Evolutionary conservation across 805 yeast species (phyloP).

Genomic region (Myxozyma neglecta): DNA sequence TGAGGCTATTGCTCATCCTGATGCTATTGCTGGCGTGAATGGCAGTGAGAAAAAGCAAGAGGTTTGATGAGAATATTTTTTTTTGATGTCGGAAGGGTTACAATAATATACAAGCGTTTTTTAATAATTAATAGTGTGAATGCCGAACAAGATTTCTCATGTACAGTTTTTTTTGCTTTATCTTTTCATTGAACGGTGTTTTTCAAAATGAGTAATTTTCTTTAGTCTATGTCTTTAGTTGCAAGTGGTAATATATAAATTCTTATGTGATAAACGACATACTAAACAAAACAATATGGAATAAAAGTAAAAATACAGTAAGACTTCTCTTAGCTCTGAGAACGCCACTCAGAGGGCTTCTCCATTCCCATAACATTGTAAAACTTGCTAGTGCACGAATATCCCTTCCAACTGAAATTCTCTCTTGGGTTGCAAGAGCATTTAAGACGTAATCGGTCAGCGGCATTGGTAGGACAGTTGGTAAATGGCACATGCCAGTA

Average conservation of each 20-base stretch:
- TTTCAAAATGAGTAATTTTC: not conserved
- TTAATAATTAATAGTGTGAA: too few relatives aligned
- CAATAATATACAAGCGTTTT: not conserved
- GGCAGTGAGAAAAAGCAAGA: not conserved
- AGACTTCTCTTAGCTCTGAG: constrained; percentile 19
- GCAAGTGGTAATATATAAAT: not conserved
- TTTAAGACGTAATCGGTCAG: constrained; percentile 54
- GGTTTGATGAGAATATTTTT: not conserved
- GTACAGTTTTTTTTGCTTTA: too few relatives aligned
- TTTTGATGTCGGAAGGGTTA: not conserved
- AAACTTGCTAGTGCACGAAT: constrained; percentile 44
- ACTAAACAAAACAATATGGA: not conserved
- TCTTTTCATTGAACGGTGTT: not conserved
- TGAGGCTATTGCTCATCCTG: constrained; percentile 25
- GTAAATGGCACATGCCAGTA: constrained; percentile 59
- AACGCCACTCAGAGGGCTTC: constrained; percentile 31
- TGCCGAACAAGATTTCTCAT: too few relatives aligned
- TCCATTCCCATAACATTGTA: constrained; percentile 36
- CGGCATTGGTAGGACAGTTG: constrained; percentile 54
- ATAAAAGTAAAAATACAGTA: not conserved
- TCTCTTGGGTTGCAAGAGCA: constrained; percentile 55
- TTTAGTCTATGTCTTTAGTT: not conserved
- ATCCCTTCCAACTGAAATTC: constrained; percentile 45
- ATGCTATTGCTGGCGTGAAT: not conserved
- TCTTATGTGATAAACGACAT: not conserved